Base-by-base conservation (phyloP, 2,329 filamentous ascomycete genomes). In the Colletotrichum gigasporum region DNA sequence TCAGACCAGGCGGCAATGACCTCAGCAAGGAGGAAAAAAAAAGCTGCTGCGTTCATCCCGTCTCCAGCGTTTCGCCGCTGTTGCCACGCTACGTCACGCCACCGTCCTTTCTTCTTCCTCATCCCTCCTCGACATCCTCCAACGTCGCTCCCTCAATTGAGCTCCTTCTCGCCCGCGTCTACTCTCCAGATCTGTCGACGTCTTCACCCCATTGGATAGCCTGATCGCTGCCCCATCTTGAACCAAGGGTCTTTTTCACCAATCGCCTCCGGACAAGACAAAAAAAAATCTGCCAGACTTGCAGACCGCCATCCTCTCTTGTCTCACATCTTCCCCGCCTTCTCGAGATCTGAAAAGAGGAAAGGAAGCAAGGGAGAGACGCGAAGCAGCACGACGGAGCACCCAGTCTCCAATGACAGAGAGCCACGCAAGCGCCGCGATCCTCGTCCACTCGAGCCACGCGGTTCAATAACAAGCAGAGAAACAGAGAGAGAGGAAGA, bases 381-480 rank as follows among this genome's bases (percentile, higher is more conserved):
- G 6, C n/a, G 10, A 24, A 28, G 37, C 45, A 41, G 35, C 42
- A 42, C 6, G 50, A 22, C 20, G 12, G n/a, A 28, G 22, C 24
- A 28, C 22, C 32, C 55, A 32, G n/a, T 35, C 48, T 18, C 63
- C 51, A 63, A 65, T 63, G 63, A 56, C 16, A 51, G 51, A 28
- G 24, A 41, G 44, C 56, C 56, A 64, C 56, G 63, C 58, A 63
- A 51, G 44, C 58, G 35, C 39, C 37, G 16, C 30, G 39, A 20
- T n/a, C 16, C 20, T 57, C 12, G 50, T 30, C 44, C 18, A 24
- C 50, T 35, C 22, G 68, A 69, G 69, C 65, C 59, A 67, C 66
- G 81, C 80, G 79, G 75, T 78, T 77, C 82, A 80, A 83, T 82
- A 82, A 82, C 78, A 81, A 12, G 24, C 26, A 24, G 28, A n/a